Evolutionary conservation across 148 eudicot genomes (phyloP).

Genomic region (Nepenthes mirabilis): DNA sequence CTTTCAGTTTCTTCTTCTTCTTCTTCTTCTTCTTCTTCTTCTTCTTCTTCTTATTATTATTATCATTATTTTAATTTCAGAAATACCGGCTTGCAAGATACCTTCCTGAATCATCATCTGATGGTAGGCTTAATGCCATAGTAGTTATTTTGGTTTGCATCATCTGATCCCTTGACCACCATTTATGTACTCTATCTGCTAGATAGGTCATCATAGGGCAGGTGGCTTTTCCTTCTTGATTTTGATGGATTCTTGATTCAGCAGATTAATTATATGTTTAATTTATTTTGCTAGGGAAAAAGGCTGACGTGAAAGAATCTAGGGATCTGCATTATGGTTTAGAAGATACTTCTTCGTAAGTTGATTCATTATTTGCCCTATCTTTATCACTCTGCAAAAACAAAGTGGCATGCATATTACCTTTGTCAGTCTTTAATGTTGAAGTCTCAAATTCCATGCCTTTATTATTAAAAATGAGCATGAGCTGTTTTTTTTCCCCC

Average conservation of each 20-base stretch:
- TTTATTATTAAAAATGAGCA: too few relatives aligned
- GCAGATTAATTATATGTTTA: not conserved
- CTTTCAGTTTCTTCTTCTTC: not conserved
- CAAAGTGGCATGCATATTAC: too few relatives aligned
- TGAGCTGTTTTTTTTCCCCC: too few relatives aligned
- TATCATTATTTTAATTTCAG: constrained; percentile 11
- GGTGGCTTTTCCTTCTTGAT: too few relatives aligned
- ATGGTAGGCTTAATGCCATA: constrained; percentile 23
- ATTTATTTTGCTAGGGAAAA: constrained; percentile 32
- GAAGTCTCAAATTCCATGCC: too few relatives aligned
- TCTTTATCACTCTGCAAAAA: not conserved
- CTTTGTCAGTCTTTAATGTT: too few relatives aligned
- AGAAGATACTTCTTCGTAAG: constrained; percentile 35
- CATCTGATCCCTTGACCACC: too few relatives aligned
- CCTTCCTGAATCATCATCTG: constrained; percentile 55
- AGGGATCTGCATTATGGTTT: constrained; percentile 29
- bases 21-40: not conserved
- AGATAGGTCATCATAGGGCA: too few relatives aligned
- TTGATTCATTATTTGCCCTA: constrained; percentile 2
- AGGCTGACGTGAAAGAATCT: constrained; percentile 28
- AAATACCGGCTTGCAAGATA: constrained; percentile 64
- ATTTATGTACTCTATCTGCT: too few relatives aligned
- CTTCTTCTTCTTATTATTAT: not conserved
- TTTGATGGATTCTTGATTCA: too few relatives aligned
- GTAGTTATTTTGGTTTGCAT: too few relatives aligned